Evolutionary conservation across 257 asterid genomes (phyloP).

Genomic region (Solanum clarkiae): DNA sequence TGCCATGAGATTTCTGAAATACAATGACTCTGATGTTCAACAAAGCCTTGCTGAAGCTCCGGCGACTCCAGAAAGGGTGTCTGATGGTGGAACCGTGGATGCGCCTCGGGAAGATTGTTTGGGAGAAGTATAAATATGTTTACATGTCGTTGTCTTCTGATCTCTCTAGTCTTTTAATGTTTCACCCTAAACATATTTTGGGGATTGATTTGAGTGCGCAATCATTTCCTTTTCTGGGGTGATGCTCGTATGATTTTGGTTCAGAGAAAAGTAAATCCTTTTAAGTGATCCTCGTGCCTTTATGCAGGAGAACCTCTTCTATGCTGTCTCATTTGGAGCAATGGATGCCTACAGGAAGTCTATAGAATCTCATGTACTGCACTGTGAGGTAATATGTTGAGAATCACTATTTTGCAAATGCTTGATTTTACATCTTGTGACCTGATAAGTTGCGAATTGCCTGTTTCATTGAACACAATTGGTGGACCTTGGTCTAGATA

Average conservation of each 20-base stretch:
- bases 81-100: slow-evolving; percentile 41
- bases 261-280: not conserved
- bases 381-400: slow-evolving; percentile 47
- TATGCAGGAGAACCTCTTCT: slow-evolving; percentile 71
- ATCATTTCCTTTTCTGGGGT: not conserved
- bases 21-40: slow-evolving; percentile 20
- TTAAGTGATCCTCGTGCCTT: not conserved
- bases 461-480: not conserved
- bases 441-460: not conserved
- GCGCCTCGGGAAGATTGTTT: slow-evolving; percentile 49
- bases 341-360: slow-evolving; percentile 53
- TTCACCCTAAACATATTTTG: not conserved
- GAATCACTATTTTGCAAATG: not conserved
- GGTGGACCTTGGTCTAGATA: not conserved
- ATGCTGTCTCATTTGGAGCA: slow-evolving; percentile 55
- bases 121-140: slow-evolving; percentile 43
- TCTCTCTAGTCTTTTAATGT: slow-evolving; percentile 1
- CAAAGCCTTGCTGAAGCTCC: slow-evolving; percentile 47
- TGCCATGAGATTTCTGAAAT: slow-evolving; percentile 54
- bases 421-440: not conserved
- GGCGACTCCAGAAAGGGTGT: slow-evolving; percentile 43
- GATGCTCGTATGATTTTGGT: not conserved
- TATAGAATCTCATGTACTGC: slow-evolving; percentile 44
- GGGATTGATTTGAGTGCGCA: not conserved
- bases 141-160: not conserved